Evolutionary conservation across 2,329 filamentous ascomycete genomes (phyloP), one percentile per base, ranked within the genome.

Genomic region (Trichothecium sympodiale): DNA sequence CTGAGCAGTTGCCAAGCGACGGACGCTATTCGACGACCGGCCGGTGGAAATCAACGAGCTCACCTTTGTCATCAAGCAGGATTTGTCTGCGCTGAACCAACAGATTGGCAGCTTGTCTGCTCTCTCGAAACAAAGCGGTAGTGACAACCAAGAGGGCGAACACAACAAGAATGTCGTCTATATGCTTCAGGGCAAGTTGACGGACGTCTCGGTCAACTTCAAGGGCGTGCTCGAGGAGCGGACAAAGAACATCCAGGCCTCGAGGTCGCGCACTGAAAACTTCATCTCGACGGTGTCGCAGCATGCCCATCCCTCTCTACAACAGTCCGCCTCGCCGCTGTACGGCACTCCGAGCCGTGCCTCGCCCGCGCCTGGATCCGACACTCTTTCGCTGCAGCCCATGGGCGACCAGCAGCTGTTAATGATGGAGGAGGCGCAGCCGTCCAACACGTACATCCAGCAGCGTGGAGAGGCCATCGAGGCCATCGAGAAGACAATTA

Each of bases 131-230:
- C 74, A 83, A 40, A 80, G 88, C 57, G 81, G 83, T 30, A 73
- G 68, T 46, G 67, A 63, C 43, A 76, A 74, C 47, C 88, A 95
- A 54, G 86, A 94, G 59, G 87, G 87, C 47, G 88, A 96, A 55
- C 93, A 98, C 64, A 94, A 94, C 67, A 94, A 94, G 61, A 95
- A 96, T 53, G 91, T 96, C 23, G 84, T 95, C 3, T 79, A 94
- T 42, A 71, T 96, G 54, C 65, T 96, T 14, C 87, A 95, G 60
- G 85, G 86, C 42, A 91, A 91, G 53, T 68, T 96, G 29, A 89
- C 87, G 28, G 87, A 94, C 52, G 89, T 98, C 4, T 84, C 83
- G 17, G 85, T 81, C 43, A 94, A 89, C 57, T 96, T 98, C 71
- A 96, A 96, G 60, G 89, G 96, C 49, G 89, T 96, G 5, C 69